These are phyloP conservation scores for Mortierella alpina DNA, from an alignment of 192 early-diverging fungal genomes.

Conservation along the genomic window DNA sequence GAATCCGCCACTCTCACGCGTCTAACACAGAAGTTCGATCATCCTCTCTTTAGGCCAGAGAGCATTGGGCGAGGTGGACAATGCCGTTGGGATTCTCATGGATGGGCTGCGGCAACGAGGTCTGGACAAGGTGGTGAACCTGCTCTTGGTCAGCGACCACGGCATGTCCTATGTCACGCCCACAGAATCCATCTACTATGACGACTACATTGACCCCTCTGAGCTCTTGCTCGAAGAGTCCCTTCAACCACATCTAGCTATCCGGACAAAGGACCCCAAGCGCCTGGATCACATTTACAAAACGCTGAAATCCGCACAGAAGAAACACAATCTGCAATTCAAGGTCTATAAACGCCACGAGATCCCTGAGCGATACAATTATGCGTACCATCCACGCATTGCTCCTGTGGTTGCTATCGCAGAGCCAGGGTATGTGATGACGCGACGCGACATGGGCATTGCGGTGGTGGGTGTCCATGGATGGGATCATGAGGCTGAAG, in stretches of 20 bases:
- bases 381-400: conserved; percentile 71
- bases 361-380: conserved; percentile 80
- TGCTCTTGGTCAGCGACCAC: conserved; percentile 85
- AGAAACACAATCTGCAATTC: conserved; percentile 62
- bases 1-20: neutral
- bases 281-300: conserved; percentile 65
- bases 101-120: conserved; percentile 66
- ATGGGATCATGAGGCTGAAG: conserved; percentile 77
- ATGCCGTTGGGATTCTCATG: conserved; percentile 68
- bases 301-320: conserved; percentile 54
- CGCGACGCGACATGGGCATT: conserved; percentile 51
- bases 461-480: conserved; percentile 78
- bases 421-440: conserved; percentile 71
- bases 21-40: neutral
- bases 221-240: conserved; percentile 48
- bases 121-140: conserved; percentile 71
- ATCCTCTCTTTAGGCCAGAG: conserved; percentile 20
- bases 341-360: conserved; percentile 78
- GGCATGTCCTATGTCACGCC: conserved; percentile 78
- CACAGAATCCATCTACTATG: conserved; percentile 75
- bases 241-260: conserved; percentile 66
- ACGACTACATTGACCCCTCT: conserved; percentile 73
- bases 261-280: conserved; percentile 63
- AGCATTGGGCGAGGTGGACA: conserved; percentile 39
- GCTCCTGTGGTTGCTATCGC: conserved; percentile 80